These are phyloP conservation scores for Daldinia sp. DNA, from an alignment of 2,329 filamentous ascomycete genomes.

Conservation along the genomic window DNA sequence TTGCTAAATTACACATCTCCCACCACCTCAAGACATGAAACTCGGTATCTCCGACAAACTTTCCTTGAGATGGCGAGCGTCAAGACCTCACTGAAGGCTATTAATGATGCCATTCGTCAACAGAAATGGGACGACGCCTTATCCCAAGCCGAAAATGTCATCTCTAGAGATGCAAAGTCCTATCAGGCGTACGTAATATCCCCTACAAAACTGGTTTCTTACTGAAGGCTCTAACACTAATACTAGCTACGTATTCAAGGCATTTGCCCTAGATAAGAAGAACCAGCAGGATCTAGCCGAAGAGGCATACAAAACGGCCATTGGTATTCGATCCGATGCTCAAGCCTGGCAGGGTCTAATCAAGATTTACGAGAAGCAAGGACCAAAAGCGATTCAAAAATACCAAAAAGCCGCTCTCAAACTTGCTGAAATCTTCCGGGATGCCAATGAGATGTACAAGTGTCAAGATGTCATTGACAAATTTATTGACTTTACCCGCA, in stretches of 20 bases:
- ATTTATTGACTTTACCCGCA: slow-evolving; percentile 76
- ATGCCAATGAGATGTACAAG: slow-evolving; percentile 69
- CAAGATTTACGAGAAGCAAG: slow-evolving; percentile 83
- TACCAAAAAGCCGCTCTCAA: slow-evolving; percentile 78
- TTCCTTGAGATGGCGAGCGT: slow-evolving; percentile 56
- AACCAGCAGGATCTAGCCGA: slow-evolving; percentile 77
- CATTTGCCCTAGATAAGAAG: slow-evolving; percentile 82
- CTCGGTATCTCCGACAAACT: slow-evolving; percentile 17
- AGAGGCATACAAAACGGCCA: slow-evolving; percentile 76
- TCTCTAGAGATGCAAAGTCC: slow-evolving; percentile 77
- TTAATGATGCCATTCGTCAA: slow-evolving; percentile 78
- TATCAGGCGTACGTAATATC: slow-evolving; percentile 74
- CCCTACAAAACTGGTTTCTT: background rate
- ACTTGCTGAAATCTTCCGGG: slow-evolving; percentile 77
- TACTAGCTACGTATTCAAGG: slow-evolving; percentile 80
- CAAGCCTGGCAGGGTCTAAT: slow-evolving; percentile 92
- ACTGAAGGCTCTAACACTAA: slow-evolving; percentile 13
- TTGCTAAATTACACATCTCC: slow-evolving; percentile 3
- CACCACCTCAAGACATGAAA: slow-evolving; percentile 38
- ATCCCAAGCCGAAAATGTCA: slow-evolving; percentile 71
- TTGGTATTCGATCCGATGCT: slow-evolving; percentile 76
- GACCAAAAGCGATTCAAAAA: slow-evolving; percentile 70
- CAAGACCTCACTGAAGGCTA: slow-evolving; percentile 83
- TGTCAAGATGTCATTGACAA: slow-evolving; percentile 78
- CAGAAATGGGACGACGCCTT: slow-evolving; percentile 81